These are phyloP conservation scores for Pleurotus sapidus DNA, from an alignment of 768 basidiomycete genomes.

Conservation along the genomic window DNA sequence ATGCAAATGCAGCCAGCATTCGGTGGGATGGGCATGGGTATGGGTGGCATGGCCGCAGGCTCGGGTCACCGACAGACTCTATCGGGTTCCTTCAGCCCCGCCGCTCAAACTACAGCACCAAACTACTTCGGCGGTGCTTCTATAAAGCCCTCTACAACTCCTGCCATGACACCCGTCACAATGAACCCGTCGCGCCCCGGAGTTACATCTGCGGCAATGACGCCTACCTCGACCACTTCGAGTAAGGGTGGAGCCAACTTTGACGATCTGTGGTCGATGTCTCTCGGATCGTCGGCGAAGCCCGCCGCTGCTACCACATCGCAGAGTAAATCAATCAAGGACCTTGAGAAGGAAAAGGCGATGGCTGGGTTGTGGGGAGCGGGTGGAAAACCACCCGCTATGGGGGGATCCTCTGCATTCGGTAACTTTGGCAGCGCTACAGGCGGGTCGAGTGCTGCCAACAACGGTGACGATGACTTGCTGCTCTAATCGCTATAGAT, in stretches of 20 bases:
- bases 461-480: not conserved
- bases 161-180: conserved; percentile 16
- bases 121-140: conserved; percentile 29
- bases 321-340: conserved; percentile 77
- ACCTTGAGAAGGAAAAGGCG: conserved; percentile 85
- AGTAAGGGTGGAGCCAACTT: conserved; percentile 58
- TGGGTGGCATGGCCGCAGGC: conserved; percentile 14
- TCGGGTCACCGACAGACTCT: conserved; percentile 4
- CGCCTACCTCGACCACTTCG: conserved; percentile 24
- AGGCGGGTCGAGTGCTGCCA: not conserved
- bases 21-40: conserved; percentile 8
- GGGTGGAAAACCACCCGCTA: conserved; percentile 7
- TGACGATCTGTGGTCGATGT: conserved; percentile 88
- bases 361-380: conserved; percentile 77
- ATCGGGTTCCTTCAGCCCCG: not conserved
- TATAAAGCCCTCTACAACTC: conserved; percentile 29
- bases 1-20: conserved; percentile 5
- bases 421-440: conserved; percentile 5
- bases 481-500: not conserved
- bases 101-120: conserved; percentile 13
- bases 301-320: conserved; percentile 31
- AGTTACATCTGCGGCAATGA: conserved; percentile 11
- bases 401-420: conserved; percentile 6
- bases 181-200: not conserved
- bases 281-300: conserved; percentile 48